These are phyloP conservation scores for Volvox africanus DNA, from an alignment of 139 green algal genomes.

Conservation along the genomic window DNA sequence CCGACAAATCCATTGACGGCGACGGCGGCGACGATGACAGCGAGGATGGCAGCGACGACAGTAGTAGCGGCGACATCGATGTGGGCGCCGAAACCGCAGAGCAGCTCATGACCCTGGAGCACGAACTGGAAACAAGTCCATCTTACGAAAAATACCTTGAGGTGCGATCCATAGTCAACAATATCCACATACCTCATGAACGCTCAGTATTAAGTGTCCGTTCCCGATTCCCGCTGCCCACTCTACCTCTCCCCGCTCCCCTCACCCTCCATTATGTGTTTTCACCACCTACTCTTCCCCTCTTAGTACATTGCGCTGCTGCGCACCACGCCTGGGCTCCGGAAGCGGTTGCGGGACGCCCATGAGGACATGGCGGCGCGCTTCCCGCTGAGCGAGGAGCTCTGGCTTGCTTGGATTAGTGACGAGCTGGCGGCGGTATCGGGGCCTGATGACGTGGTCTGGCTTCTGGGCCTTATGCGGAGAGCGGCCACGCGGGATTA, in stretches of 20 bases:
- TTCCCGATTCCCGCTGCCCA: neutral
- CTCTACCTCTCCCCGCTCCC: neutral
- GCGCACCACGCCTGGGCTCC: conserved; percentile 67
- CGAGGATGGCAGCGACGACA: conserved; percentile 25
- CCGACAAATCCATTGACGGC: neutral
- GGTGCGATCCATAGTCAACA: neutral
- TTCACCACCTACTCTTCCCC: neutral
- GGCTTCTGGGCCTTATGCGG: conserved; percentile 67
- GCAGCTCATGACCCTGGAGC: conserved; percentile 74
- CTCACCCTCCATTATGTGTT: neutral
- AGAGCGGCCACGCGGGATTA: conserved; percentile 77
- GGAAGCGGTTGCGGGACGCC: conserved; percentile 64
- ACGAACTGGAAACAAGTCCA: conserved; percentile 70
- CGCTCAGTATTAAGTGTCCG: neutral
- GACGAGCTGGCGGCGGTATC: conserved; percentile 71
- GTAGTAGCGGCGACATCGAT: conserved; percentile 49
- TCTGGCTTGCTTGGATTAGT: conserved; percentile 89
- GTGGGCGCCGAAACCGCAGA: conserved; percentile 66
- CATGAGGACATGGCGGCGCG: conserved; percentile 72
- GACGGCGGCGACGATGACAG: neutral
- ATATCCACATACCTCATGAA: no score
- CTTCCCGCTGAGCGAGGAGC: conserved; percentile 83
- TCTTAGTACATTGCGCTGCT: conserved; percentile 77
- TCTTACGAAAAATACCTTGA: conserved; percentile 44
- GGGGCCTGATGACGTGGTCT: neutral